Percentiles rank a stretch among this genome's conserved stretches.
These are phyloP conservation scores for Cryphonectria nitschkei DNA, from an alignment of 2,329 filamentous ascomycete genomes.

Conservation along the genomic window DNA sequence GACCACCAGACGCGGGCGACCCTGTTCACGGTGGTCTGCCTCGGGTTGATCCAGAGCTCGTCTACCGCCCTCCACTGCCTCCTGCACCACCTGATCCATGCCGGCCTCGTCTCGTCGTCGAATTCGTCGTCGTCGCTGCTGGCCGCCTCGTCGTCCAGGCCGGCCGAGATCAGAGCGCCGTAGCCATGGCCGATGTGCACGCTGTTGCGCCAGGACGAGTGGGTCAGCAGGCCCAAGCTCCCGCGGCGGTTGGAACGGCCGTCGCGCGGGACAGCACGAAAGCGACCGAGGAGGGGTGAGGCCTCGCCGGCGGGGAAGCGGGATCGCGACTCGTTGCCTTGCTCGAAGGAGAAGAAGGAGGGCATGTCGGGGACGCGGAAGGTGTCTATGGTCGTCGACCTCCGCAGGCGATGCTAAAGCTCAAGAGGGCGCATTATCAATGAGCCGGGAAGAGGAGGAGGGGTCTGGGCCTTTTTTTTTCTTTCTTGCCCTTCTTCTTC, in stretches of 20 bases:
- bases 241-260: conserved; percentile 32
- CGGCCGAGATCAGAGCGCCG: conserved; percentile 50
- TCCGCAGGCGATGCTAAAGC: conserved; percentile 28
- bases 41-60: conserved; percentile 65
- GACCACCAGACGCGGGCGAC: conserved; percentile 67
- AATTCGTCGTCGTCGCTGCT: conserved; percentile 39
- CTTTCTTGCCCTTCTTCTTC: not conserved
- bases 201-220: conserved; percentile 49
- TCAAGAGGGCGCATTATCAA: conserved; percentile 23
- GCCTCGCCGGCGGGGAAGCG: conserved; percentile 52
- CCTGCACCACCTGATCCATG: conserved; percentile 40
- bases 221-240: conserved; percentile 47
- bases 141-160: conserved; percentile 36
- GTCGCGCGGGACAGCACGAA: conserved; percentile 61
- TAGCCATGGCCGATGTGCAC: conserved; percentile 60
- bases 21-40: conserved; percentile 59
- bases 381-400: conserved; percentile 18
- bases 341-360: conserved; percentile 69
- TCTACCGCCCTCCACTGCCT: conserved; percentile 42
- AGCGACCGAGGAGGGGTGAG: conserved; percentile 66
- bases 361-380: conserved; percentile 51
- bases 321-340: conserved; percentile 62
- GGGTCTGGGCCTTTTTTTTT: too few relatives aligned
- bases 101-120: conserved; percentile 35
- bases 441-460: not conserved